Evolutionary conservation across 2,329 filamentous ascomycete genomes (phyloP), one percentile per base, ranked within the genome.

Genomic region (Madurella fahalii): DNA sequence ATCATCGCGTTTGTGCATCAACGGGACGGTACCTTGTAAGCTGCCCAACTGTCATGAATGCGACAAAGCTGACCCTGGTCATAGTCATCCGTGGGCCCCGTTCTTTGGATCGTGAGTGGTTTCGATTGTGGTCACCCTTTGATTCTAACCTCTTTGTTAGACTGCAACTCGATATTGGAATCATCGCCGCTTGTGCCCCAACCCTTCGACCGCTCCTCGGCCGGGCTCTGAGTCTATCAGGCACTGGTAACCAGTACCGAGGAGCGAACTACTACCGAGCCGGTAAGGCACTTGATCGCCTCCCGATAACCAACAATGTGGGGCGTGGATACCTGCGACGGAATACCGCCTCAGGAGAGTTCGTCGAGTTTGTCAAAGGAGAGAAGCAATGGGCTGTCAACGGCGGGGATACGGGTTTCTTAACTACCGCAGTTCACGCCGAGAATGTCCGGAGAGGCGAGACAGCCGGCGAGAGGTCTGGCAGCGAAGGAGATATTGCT

Each of bases 1-100:
- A 65, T 66, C 61, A 61, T 68, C 32, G 63, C 62, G 3, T 67
- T 61, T 30, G 64, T 65, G 11, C 61, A 63, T n/a, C 56, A 63
- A 20, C 60, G 55, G 15, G 66, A 68, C 42, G 60, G 57, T 7
- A 67, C 60, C 1, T 67, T 63, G 59, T 63, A 53, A 17, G 56
- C 12, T 11, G 15, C 18, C 37, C 25, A 39, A 37, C 17, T 2
- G 5, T 17, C 4, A 9, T 45, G 17, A 31, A 17, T 9, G 2
- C 4, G 20, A 9, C 34, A 16, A 2, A 25, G 25, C 31, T 46
- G 25, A 52, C 34, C 25, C 34, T 16, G 2, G 9, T 12, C 20
- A 15, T 37, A 63, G 59, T 46, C 56, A 59, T 16, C 61, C 63
- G 15, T 65, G 54, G 48, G 61, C 64, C 4, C 65, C 64, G 5